A percentile compares a stretch with the other conserved stretches of the same genome.
phyloP scores from a whole-genome alignment of 2,329 filamentous ascomycete species.

The Arthrobotrys pseudoclavata region DNA sequence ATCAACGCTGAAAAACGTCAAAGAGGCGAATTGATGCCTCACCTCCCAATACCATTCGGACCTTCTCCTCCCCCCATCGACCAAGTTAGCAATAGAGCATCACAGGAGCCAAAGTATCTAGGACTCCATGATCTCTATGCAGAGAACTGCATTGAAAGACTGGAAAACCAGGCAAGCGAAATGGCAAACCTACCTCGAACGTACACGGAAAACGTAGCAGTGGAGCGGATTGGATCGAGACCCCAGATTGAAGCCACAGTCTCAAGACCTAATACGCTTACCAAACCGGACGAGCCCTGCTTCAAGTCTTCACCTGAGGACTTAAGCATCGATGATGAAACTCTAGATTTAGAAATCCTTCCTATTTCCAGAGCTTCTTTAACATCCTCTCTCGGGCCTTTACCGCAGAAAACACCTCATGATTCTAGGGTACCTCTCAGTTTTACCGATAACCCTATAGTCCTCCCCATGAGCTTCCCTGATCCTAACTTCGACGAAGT shows the following conservation, averaged over 20 bases:
- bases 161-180: not conserved
- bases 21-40: constrained; percentile 12
- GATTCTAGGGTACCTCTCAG: too few relatives aligned
- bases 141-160: constrained; percentile 12
- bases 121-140: constrained; percentile 6
- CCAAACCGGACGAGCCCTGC: not conserved
- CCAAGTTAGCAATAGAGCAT: not conserved
- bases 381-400: not conserved
- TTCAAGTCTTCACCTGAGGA: constrained; percentile 8
- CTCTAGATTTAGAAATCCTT: not conserved
- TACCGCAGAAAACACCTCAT: not conserved
- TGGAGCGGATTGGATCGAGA: not conserved
- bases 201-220: constrained; percentile 6
- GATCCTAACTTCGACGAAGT: not conserved
- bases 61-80: not conserved
- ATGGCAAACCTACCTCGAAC: constrained; percentile 1
- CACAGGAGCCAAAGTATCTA: not conserved
- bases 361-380: not conserved
- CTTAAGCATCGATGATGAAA: not conserved
- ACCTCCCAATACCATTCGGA: constrained; percentile 16
- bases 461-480: not conserved
- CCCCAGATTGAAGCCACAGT: constrained; percentile 7
- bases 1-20: constrained; percentile 14
- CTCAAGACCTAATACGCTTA: not conserved
- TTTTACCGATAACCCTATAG: not conserved